These are phyloP conservation scores for Trichoderma endophyticum DNA, from an alignment of 2,329 filamentous ascomycete species.

Conservation along the genomic window DNA sequence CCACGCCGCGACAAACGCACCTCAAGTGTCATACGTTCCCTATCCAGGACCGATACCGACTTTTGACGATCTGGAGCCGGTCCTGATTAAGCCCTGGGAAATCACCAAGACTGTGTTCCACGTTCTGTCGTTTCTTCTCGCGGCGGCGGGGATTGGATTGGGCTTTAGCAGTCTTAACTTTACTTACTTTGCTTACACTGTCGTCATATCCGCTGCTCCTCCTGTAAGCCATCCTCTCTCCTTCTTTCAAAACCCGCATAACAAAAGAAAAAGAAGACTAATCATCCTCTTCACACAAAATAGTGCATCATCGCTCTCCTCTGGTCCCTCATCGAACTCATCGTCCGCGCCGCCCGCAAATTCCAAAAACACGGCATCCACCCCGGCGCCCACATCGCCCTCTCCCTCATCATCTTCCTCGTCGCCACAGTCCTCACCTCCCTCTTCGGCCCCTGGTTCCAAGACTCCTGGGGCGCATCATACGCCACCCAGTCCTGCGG, in stretches of 20 bases:
- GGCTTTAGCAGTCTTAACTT: background rate
- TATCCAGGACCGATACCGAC: background rate
- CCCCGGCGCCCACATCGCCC: constrained; percentile 42
- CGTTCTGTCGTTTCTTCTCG: background rate
- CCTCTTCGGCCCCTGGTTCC: constrained; percentile 23
- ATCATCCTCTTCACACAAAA: background rate
- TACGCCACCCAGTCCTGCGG: background rate
- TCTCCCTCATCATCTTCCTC: constrained; percentile 43
- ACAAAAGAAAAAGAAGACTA: background rate
- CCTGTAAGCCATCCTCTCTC: background rate
- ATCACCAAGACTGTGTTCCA: background rate
- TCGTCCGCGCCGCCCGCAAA: constrained; percentile 34
- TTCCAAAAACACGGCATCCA: constrained; percentile 36
- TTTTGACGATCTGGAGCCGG: background rate
- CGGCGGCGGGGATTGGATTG: background rate
- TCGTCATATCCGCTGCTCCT: background rate
- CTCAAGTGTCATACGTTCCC: background rate
- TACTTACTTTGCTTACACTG: background rate
- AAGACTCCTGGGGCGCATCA: constrained; percentile 16
- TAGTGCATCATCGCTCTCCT: constrained; percentile 37
- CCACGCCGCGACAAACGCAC: background rate
- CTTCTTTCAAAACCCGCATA: background rate
- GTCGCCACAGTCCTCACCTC: constrained; percentile 28
- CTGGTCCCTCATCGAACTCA: constrained; percentile 39
- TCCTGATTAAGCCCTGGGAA: background rate